Conservation (phyloP, 805 yeast species). For the Kazachstania africana region DNA sequence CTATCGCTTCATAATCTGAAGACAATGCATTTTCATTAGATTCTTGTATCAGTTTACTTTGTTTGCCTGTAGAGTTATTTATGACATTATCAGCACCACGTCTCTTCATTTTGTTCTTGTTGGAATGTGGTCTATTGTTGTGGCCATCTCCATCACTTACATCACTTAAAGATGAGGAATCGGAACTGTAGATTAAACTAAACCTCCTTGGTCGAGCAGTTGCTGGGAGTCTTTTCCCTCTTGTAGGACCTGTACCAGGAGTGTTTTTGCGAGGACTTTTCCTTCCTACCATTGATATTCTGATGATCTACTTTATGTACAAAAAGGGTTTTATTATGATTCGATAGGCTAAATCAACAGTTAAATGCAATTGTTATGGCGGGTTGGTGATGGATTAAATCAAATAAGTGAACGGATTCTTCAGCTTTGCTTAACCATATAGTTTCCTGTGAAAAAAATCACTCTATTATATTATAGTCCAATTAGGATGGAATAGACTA, state of each 20-base stretch:
- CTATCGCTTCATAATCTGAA: conserved; percentile 18
- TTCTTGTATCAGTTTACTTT: conserved; percentile 24
- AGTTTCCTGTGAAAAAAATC: too few relatives aligned
- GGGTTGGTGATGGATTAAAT: too few relatives aligned
- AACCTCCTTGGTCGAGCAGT: conserved; percentile 29
- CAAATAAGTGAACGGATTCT: too few relatives aligned
- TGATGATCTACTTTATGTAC: too few relatives aligned
- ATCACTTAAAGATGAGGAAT: conserved; percentile 30
- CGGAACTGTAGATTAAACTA: conserved; percentile 34
- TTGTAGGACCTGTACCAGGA: background rate
- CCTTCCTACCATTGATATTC: conserved; percentile 10
- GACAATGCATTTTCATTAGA: conserved; percentile 21
- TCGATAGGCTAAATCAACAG: too few relatives aligned
- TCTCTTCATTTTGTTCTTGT: conserved; percentile 8
- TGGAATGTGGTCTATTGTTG: too few relatives aligned
- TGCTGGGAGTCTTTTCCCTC: conserved; percentile 2
- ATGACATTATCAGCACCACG: too few relatives aligned
- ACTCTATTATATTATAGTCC: too few relatives aligned
- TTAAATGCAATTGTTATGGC: too few relatives aligned
- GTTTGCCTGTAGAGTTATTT: conserved; percentile 21
- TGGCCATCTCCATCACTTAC: conserved; percentile 28
- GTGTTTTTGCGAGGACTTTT: conserved; percentile 18
- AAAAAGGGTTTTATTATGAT: too few relatives aligned
- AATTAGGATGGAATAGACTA: too few relatives aligned
- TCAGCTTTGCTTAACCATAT: too few relatives aligned